A percentile compares a stretch with the other conserved stretches of the same genome.
These are phyloP conservation scores for Linderniella brevidens DNA, from an alignment of 257 asterid genomes.

Conservation along the genomic window DNA sequence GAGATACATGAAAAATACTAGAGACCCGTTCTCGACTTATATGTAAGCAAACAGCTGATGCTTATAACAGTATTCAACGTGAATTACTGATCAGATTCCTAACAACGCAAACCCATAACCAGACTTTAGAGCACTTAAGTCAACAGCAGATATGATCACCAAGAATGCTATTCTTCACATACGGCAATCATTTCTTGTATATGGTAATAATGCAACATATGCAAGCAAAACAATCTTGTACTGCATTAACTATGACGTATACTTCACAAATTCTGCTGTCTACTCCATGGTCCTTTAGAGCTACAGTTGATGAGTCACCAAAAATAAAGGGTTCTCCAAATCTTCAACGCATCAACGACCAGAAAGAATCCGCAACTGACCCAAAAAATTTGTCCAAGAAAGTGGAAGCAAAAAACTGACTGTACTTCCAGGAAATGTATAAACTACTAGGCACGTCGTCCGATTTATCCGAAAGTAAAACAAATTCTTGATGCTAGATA, in stretches of 20 bases:
- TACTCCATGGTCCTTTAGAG: constrained; percentile 30
- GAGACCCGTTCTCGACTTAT: too few species aligned
- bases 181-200: background rate
- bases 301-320: constrained; percentile 28
- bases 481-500: background rate
- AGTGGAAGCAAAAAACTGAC: constrained; percentile 5
- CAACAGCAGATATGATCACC: constrained; percentile 3
- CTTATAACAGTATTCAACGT: too few species aligned
- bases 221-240: constrained; percentile 15
- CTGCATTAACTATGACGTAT: constrained; percentile 19
- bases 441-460: background rate
- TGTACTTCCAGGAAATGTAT: background rate
- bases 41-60: too few species aligned
- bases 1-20: too few species aligned
- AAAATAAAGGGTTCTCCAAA: constrained; percentile 24
- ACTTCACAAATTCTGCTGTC: constrained; percentile 25
- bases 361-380: constrained; percentile 7
- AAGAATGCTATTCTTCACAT: constrained; percentile 6
- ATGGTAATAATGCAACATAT: constrained; percentile 12
- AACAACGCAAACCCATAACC: too few species aligned
- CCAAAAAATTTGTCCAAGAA: background rate
- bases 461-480: background rate
- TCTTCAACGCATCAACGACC: constrained; percentile 22
- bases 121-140: too few species aligned
- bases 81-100: too few species aligned